Conservation (phyloP, 768 basidiomycete species). For the Hericium coralloides region DNA sequence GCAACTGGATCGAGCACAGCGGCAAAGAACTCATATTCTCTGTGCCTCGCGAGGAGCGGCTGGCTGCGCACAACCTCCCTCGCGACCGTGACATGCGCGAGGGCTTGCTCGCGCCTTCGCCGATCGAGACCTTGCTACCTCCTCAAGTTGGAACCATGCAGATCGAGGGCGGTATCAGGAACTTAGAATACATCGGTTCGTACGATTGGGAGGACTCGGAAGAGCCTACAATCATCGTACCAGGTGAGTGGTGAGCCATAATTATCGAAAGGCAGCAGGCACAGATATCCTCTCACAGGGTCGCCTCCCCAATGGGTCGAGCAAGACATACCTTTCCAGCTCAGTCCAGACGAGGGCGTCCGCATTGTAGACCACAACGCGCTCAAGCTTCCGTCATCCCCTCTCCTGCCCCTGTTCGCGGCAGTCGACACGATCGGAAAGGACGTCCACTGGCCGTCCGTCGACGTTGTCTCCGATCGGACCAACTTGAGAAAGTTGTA, state of each 20-base stretch:
- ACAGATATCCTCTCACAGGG: conserved; percentile 27
- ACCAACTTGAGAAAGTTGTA: conserved; percentile 57
- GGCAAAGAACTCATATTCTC: background rate
- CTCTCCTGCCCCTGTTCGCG: conserved; percentile 47
- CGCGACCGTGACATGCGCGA: background rate
- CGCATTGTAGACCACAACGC: conserved; percentile 52
- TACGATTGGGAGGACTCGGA: conserved; percentile 21
- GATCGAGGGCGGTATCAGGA: conserved; percentile 3
- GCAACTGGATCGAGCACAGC: too few species aligned
- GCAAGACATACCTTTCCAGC: conserved; percentile 37
- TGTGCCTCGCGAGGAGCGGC: background rate
- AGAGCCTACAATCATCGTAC: conserved; percentile 22
- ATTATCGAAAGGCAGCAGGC: background rate
- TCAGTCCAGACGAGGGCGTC: conserved; percentile 44
- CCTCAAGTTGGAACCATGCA: background rate
- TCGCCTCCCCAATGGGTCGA: conserved; percentile 52
- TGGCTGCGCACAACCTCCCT: background rate
- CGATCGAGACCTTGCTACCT: background rate
- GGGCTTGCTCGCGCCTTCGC: background rate
- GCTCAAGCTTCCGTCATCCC: conserved; percentile 27
- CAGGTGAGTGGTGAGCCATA: conserved; percentile 15
- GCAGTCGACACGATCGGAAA: conserved; percentile 39
- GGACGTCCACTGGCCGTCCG: conserved; percentile 26
- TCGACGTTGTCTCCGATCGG: conserved; percentile 51
- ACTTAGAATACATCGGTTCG: conserved; percentile 21